Evolutionary conservation across 2,329 filamentous ascomycete genomes (phyloP).

Genomic region (Penicillium sp.): DNA sequence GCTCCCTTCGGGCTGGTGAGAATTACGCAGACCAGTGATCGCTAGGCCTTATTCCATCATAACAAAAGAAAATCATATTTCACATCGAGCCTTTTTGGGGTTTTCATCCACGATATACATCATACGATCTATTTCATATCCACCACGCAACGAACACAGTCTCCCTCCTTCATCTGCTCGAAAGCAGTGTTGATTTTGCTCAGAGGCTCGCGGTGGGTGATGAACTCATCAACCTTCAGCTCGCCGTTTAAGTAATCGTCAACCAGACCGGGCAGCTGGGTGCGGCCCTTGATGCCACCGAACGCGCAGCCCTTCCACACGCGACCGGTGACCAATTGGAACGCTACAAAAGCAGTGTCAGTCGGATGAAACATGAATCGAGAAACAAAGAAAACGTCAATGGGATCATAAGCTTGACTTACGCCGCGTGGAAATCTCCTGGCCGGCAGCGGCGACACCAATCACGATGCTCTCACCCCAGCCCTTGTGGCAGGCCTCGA

Average conservation of each 20-base stretch:
- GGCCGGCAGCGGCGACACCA: conserved; percentile 90
- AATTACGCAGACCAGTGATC: too few species aligned
- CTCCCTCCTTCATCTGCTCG: conserved; percentile 88
- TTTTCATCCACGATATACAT: conserved; percentile 6
- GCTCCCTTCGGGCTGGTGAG: too few species aligned
- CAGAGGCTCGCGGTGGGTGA: conserved; percentile 87
- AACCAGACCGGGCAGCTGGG: conserved; percentile 83
- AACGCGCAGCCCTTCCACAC: conserved; percentile 98
- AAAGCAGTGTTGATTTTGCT: conserved; percentile 85
- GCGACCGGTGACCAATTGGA: conserved; percentile 96
- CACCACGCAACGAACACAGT: conserved; percentile 95
- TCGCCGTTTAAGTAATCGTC: conserved; percentile 83
- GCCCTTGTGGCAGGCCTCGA: conserved; percentile 98
- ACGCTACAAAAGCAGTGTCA: conserved; percentile 58
- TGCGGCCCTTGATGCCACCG: conserved; percentile 95
- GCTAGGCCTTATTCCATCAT: conserved; percentile 1
- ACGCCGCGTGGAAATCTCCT: conserved; percentile 93
- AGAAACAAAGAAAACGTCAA: too few species aligned
- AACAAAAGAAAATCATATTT: conserved; percentile 23
- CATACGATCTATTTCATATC: conserved; percentile 49
- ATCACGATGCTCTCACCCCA: conserved; percentile 99
- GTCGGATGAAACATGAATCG: neutral
- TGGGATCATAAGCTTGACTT: too few species aligned
- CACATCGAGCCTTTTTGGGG: conserved; percentile 21
- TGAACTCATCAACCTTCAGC: conserved; percentile 98